phyloP scores from a whole-genome alignment of 352 stramenopile species.

The Phytopythium cucurbitacearum region DNA sequence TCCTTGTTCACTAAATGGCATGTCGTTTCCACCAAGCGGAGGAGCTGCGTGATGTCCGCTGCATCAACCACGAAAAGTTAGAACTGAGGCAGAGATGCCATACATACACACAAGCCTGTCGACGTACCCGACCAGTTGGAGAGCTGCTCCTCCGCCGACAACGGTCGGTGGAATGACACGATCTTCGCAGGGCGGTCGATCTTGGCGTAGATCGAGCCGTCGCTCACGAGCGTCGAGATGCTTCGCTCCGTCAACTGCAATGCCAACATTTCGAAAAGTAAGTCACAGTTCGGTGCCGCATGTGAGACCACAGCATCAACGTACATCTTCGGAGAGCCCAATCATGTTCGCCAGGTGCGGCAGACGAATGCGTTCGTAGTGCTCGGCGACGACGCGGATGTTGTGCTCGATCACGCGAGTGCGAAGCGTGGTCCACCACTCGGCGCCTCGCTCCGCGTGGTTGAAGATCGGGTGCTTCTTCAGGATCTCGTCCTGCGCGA shows the following conservation, averaged over 20 bases:
- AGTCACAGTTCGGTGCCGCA: not conserved
- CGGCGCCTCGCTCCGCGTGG: slow-evolving; percentile 51
- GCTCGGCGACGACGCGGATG: slow-evolving; percentile 91
- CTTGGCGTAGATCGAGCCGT: slow-evolving; percentile 94
- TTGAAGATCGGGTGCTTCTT: slow-evolving; percentile 86
- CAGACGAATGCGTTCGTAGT: slow-evolving; percentile 95
- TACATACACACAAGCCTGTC: not conserved
- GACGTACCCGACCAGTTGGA: slow-evolving; percentile 91
- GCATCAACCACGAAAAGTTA: slow-evolving; percentile 11
- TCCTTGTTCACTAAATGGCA: slow-evolving; percentile 99
- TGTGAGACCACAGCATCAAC: slow-evolving; percentile 5
- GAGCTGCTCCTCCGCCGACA: slow-evolving; percentile 92
- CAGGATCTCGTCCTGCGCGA: slow-evolving; percentile 84
- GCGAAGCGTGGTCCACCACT: slow-evolving; percentile 90
- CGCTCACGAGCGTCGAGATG: slow-evolving; percentile 90
- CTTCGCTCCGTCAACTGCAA: slow-evolving; percentile 64
- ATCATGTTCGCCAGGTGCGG: slow-evolving; percentile 93
- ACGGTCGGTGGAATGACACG: slow-evolving; percentile 90
- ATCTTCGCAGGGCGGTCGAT: slow-evolving; percentile 97
- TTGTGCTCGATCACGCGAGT: slow-evolving; percentile 97
- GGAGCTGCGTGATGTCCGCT: slow-evolving; percentile 94
- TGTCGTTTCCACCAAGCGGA: slow-evolving; percentile 96
- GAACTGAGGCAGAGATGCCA: not conserved
- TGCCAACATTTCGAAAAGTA: slow-evolving; percentile 4
- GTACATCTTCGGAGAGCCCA: slow-evolving; percentile 85